These are phyloP conservation scores for Metrosideros polymorpha DNA, from an alignment of 441 rosid genomes.

Conservation along the genomic window DNA sequence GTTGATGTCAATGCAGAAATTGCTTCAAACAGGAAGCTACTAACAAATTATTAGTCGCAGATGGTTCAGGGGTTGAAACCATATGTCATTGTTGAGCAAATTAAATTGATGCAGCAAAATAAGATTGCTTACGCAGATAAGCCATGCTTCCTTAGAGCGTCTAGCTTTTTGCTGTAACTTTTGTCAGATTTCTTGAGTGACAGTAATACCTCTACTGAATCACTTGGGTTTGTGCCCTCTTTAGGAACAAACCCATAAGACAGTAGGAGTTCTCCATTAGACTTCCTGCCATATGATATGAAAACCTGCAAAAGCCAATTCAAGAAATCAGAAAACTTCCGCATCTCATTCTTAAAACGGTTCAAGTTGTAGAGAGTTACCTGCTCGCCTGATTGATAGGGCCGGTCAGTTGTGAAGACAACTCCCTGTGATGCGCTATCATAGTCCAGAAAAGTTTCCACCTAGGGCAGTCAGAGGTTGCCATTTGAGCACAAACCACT, in stretches of 20 bases:
- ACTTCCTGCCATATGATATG: constrained; percentile 93
- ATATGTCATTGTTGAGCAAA: background rate
- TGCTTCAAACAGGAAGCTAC: background rate
- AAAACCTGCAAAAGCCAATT: constrained; percentile 62
- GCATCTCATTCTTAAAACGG: background rate
- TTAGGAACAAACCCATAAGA: constrained; percentile 96
- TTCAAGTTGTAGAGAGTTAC: constrained; percentile 27
- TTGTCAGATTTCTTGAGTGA: constrained; percentile 66
- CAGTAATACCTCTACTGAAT: constrained; percentile 75
- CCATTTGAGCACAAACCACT: background rate
- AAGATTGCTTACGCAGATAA: constrained; percentile 52
- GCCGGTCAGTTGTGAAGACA: constrained; percentile 70
- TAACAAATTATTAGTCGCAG: background rate
- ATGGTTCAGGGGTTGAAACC: background rate
- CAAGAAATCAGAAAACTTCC: background rate
- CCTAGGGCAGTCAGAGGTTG: constrained; percentile 30
- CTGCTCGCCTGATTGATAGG: constrained; percentile 98
- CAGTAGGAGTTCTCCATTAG: constrained; percentile 84
- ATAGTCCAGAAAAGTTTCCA: constrained; percentile 87
- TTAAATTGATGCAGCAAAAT: background rate
- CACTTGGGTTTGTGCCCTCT: constrained; percentile 90
- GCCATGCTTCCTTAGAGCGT: constrained; percentile 69
- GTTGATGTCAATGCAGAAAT: background rate
- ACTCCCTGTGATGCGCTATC: constrained; percentile 80
- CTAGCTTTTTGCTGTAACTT: constrained; percentile 72